Evolutionary conservation across 768 basidiomycete genomes (phyloP).

Genomic region (Termitomyces sp.): DNA sequence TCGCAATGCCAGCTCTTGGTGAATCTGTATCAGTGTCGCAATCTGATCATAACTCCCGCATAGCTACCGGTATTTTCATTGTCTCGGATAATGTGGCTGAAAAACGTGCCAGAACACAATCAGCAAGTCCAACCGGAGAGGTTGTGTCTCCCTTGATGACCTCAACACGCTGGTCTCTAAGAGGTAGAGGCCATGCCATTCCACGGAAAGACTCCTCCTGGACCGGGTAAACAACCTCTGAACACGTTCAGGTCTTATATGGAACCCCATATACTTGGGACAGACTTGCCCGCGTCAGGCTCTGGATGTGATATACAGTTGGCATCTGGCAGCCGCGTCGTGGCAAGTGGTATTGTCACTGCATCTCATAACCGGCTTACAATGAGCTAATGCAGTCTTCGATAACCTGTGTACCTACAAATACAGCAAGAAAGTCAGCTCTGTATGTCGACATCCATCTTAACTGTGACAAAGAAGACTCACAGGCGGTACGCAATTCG

Average conservation of each 20-base stretch:
- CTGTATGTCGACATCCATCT: too few species aligned
- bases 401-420: too few species aligned
- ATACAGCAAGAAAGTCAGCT: too few species aligned
- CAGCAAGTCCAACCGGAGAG: slow-evolving; percentile 32
- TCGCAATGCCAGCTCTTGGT: slow-evolving; percentile 9
- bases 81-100: neutral
- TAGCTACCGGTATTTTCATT: neutral
- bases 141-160: slow-evolving; percentile 19
- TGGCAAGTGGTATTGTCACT: slow-evolving; percentile 17
- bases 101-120: too few species aligned
- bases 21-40: neutral
- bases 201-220: too few species aligned
- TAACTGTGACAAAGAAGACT: too few species aligned
- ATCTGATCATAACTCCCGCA: neutral
- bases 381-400: too few species aligned
- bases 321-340: slow-evolving; percentile 30
- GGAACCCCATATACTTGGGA: slow-evolving; percentile 13
- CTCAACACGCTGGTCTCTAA: slow-evolving; percentile 25
- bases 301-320: slow-evolving; percentile 15
- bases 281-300: slow-evolving; percentile 3
- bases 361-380: too few species aligned
- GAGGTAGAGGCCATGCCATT: neutral
- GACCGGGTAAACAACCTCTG: too few species aligned
- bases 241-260: too few species aligned
- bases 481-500: too few species aligned